Percentiles rank a stretch among this genome's conserved stretches.
These are phyloP conservation scores for Stephania cephalantha DNA, from an alignment of 164 flowering plant genomes.

Conservation along the genomic window DNA sequence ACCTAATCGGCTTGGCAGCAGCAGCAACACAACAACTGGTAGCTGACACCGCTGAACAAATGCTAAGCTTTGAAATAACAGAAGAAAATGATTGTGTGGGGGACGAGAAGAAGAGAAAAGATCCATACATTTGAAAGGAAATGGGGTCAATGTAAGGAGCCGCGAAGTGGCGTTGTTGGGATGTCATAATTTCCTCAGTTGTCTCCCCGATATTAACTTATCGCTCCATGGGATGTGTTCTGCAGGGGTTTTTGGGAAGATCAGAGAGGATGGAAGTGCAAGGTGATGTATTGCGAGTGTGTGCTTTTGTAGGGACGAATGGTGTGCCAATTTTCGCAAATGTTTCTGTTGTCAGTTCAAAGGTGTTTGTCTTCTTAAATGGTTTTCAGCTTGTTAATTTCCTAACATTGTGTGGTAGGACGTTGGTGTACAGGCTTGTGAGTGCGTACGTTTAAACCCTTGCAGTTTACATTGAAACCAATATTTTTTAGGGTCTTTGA, in stretches of 20 bases:
- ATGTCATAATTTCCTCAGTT: not conserved
- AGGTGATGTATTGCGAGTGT: not conserved
- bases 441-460: not conserved
- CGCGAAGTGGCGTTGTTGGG: slow-evolving; percentile 5
- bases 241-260: not conserved
- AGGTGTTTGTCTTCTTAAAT: not conserved
- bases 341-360: not conserved
- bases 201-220: not conserved
- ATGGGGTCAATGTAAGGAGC: not conserved
- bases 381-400: not conserved
- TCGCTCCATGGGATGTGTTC: not conserved
- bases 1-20: slow-evolving; percentile 40
- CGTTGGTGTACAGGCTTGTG: slow-evolving; percentile 1
- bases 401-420: not conserved
- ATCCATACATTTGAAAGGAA: not conserved
- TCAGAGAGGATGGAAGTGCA: not conserved
- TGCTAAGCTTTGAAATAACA: not conserved
- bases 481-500: not conserved
- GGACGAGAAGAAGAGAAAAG: not conserved
- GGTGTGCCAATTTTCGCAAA: not conserved
- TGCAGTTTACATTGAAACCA: not conserved
- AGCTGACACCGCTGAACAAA: slow-evolving; percentile 25
- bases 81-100: not conserved
- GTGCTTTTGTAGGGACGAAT: not conserved
- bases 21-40: slow-evolving; percentile 33